These are phyloP conservation scores for Epichloe festucae DNA, from an alignment of 2,329 filamentous ascomycete genomes.

Conservation along the genomic window DNA sequence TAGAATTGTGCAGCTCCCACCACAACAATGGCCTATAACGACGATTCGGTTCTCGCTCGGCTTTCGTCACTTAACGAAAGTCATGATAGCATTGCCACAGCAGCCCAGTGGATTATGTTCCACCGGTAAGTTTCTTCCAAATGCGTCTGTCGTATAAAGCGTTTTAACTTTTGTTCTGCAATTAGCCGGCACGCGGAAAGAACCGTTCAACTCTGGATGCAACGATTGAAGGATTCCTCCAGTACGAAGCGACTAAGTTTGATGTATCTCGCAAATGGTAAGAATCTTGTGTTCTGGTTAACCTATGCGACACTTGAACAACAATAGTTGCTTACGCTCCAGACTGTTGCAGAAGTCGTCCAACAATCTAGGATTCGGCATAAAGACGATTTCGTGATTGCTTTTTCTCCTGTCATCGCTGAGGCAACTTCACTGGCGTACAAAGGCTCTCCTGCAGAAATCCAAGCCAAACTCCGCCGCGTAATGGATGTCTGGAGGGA, in stretches of 20 bases:
- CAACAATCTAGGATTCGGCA: conserved; percentile 90
- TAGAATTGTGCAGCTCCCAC: not conserved
- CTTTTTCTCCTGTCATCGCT: conserved; percentile 82
- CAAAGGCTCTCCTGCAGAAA: conserved; percentile 72
- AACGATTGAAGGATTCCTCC: conserved; percentile 75
- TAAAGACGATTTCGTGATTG: conserved; percentile 84
- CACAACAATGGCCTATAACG: conserved; percentile 74
- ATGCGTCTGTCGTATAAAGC: conserved; percentile 1
- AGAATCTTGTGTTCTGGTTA: conserved; percentile 14
- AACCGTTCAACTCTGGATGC: conserved; percentile 84
- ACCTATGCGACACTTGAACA: not conserved
- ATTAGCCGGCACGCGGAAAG: conserved; percentile 77
- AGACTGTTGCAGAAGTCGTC: conserved; percentile 63
- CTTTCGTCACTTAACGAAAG: conserved; percentile 92
- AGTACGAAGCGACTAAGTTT: conserved; percentile 79
- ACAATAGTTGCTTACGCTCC: not conserved
- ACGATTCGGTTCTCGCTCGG: conserved; percentile 90
- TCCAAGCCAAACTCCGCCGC: conserved; percentile 75
- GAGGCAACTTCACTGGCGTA: conserved; percentile 88
- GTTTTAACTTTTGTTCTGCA: not conserved
- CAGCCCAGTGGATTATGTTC: conserved; percentile 99
- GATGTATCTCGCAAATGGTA: conserved; percentile 91
- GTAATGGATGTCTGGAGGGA: conserved; percentile 94
- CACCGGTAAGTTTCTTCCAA: conserved; percentile 53
- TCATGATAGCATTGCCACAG: conserved; percentile 90